Base-by-base conservation (phyloP, 2,329 filamentous ascomycete genomes). In the Chaetomiaceae sp. region DNA sequence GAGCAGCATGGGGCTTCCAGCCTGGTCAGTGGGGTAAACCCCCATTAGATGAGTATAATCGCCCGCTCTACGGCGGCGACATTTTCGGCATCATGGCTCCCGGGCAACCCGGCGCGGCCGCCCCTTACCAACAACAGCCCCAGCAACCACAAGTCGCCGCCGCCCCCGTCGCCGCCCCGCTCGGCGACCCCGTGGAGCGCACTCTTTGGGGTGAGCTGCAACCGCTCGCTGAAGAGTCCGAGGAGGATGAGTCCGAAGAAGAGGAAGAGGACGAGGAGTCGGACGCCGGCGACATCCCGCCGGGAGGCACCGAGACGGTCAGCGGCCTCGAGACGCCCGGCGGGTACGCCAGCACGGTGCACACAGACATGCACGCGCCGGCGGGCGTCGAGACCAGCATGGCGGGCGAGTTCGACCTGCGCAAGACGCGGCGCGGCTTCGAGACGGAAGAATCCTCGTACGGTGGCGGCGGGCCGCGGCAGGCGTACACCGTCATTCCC, bases 1-100 rank as follows among this genome's bases (percentile, higher is more conserved):
- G 91, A 38, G 90, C 86, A 19, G 80, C 83, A 47, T 98, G 93
- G 93, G 93, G 93, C 2, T 98, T 95, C 65, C 86, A 91, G 56
- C 89, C 91, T 7, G 93, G 93, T 49, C 90, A 91, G 50, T 98
- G 91, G 73, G 93, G 93, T 41, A 97, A 97, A 64, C 91, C 93
- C 1, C 93, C 93, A 0, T 83, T 95, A 1, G 91, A 97, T 62
- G 93, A 97, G 58, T 86, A 88, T 64, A 95, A 95, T 65, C 76
- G 88, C 41, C 90, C 93, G 0, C 72, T 96, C 3, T 97, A 90
- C 62, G 93, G 91, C 42, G 91, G 93, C 56, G 93, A 98, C 65
- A 87, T 97, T 18, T 96, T 95, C 62, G 93, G 93, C 49, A 80
- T 94, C 38, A 73, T 73, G 18, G 67, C 65, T 4, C 66, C 67